Base-by-base conservation (phyloP, 2,329 filamentous ascomycete genomes). In the Colletotrichum theobromicola region DNA sequence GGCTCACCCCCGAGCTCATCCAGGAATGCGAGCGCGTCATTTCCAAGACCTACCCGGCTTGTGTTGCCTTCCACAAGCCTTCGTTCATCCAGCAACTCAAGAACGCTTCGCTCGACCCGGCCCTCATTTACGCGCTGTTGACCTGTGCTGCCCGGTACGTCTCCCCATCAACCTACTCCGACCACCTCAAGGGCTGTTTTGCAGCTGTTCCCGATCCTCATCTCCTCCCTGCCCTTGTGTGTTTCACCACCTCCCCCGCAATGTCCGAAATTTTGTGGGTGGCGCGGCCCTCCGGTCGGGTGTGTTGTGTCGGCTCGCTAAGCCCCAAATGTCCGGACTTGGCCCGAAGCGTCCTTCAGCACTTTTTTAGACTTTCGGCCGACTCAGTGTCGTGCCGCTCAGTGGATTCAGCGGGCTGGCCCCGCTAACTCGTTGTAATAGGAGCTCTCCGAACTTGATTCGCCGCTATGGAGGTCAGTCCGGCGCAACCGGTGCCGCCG, bases 41-140 rank as follows among this genome's bases (percentile, higher is more conserved):
- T 78, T 88, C 87, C 78, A 91, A 90, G 84, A 90, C 89, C 16
- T 87, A 91, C 78, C 90, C 90, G 50, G 89, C 90, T 76, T 91
- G 89, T 79, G 89, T 92, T 55, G 90, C 90, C 79, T 92, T 92
- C 80, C 90, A 92, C 84, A 91, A 91, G 83, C 90, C 90, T 9
- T 90, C 90, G 4, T 91, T 91, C 81, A 81, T 92, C 37, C 89
- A 90, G 82, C 90, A 91, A 80, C 85, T 92, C 65, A 91, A 91
- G 84, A 89, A 85, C 77, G 87, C 85, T 26, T 85, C 86, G 4
- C 85, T 92, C 37, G 90, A 92, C 72, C 84, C 87, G 34, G 89
- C 88, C 62, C 88, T 92, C 77, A 86, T 91, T 70, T 90, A 91
- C 76, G 90, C 89, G 16, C 86, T 92, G 37, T 83, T 92, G 78